Conservation (phyloP, 2,329 filamentous ascomycete species). For the Ciborinia camelliae region DNA sequence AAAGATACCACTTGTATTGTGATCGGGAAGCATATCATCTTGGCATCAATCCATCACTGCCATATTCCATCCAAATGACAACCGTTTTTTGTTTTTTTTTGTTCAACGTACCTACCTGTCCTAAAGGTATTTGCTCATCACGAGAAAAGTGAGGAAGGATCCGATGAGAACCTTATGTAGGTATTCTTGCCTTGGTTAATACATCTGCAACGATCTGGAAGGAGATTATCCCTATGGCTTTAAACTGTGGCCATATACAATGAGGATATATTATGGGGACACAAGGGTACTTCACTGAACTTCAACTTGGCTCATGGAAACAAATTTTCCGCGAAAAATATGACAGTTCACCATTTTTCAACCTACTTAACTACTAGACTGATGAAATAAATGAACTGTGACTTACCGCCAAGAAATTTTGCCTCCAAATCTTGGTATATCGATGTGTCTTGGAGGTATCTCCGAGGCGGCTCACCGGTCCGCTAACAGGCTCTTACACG, state of each 20-base stretch:
- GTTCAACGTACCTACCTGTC: background rate
- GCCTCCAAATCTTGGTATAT: constrained; percentile 4
- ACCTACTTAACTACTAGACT: background rate
- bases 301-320: background rate
- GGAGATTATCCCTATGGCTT: background rate
- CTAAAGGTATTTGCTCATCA: background rate
- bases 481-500: constrained; percentile 2
- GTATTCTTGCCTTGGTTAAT: background rate
- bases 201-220: background rate
- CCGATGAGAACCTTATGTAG: background rate
- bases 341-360: background rate
- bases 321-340: background rate
- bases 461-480: constrained; percentile 6
- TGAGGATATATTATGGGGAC: background rate
- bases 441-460: background rate
- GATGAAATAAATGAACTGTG: background rate
- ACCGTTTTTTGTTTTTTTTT: background rate
- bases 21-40: background rate
- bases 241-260: background rate
- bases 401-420: constrained; percentile 2
- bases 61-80: background rate
- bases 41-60: background rate
- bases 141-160: background rate
- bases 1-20: background rate
- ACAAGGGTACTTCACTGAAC: background rate